Conservation (phyloP, 2,329 filamentous ascomycete genomes). For the Cladorrhinum sp. region DNA sequence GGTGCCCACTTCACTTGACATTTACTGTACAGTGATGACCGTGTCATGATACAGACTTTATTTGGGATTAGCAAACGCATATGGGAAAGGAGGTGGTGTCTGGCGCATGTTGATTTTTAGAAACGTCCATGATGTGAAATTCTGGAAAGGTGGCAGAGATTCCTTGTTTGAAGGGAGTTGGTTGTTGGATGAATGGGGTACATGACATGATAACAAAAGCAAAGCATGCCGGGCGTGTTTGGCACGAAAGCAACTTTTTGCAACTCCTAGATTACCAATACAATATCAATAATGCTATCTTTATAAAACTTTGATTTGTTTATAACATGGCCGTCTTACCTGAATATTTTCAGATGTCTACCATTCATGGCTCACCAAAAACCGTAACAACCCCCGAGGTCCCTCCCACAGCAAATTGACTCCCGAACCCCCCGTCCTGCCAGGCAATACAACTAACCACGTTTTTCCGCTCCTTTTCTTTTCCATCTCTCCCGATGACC, state of each 20-base stretch:
- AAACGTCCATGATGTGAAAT: neutral
- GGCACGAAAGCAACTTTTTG: no score
- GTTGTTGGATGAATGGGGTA: no score
- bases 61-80: constrained; percentile 22
- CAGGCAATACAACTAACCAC: constrained; percentile 62
- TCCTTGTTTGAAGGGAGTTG: no score
- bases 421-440: constrained; percentile 60
- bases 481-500: constrained; percentile 57
- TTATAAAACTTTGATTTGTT: no score
- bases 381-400: constrained; percentile 64
- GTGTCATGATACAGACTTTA: constrained; percentile 3
- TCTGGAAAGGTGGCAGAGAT: no score
- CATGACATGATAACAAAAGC: no score
- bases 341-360: no score
- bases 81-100: constrained; percentile 20
- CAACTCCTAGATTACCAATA: no score
- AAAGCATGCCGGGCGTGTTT: no score
- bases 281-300: no score
- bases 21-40: constrained; percentile 15
- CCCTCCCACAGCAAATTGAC: constrained; percentile 64
- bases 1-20: neutral
- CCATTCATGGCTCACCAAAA: constrained; percentile 41
- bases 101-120: constrained; percentile 21
- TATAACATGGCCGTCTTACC: no score
- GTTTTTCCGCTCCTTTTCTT: constrained; percentile 57